These are phyloP conservation scores for Nicotiana rustica DNA, from an alignment of 305 asterid species.

Conservation along the genomic window DNA sequence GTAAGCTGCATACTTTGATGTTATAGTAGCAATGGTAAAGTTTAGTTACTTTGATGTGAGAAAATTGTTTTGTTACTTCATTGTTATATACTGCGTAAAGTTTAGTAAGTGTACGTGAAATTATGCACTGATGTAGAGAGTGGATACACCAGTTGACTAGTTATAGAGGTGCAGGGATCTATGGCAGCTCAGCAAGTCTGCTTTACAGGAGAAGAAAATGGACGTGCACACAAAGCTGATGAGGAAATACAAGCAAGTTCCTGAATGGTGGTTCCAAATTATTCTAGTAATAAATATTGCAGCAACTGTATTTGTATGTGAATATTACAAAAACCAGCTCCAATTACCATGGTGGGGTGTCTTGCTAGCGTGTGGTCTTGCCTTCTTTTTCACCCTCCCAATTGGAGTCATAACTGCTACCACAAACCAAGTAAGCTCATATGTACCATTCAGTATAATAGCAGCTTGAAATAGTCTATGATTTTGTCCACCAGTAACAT, in stretches of 20 bases:
- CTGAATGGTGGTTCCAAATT: constrained; percentile 89
- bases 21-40: not conserved
- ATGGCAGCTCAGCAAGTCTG: constrained; percentile 80
- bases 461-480: not conserved
- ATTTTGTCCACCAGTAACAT: not conserved
- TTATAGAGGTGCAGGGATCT: constrained; percentile 56
- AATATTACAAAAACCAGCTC: constrained; percentile 68
- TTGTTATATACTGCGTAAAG: no score
- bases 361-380: constrained; percentile 77
- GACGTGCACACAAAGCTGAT: constrained; percentile 90
- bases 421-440: constrained; percentile 75
- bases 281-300: constrained; percentile 66
- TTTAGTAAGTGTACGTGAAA: not conserved
- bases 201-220: constrained; percentile 69
- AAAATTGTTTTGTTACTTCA: not conserved
- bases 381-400: constrained; percentile 88
- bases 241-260: constrained; percentile 84
- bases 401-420: constrained; percentile 92
- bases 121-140: constrained; percentile 4
- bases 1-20: constrained; percentile 49
- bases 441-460: not conserved
- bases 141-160: constrained; percentile 23
- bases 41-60: constrained; percentile 2
- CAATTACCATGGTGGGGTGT: constrained; percentile 99
- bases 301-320: constrained; percentile 74